These are phyloP conservation scores for Angomonas desouzai DNA, from an alignment of 208 protist species.

Conservation along the genomic window DNA sequence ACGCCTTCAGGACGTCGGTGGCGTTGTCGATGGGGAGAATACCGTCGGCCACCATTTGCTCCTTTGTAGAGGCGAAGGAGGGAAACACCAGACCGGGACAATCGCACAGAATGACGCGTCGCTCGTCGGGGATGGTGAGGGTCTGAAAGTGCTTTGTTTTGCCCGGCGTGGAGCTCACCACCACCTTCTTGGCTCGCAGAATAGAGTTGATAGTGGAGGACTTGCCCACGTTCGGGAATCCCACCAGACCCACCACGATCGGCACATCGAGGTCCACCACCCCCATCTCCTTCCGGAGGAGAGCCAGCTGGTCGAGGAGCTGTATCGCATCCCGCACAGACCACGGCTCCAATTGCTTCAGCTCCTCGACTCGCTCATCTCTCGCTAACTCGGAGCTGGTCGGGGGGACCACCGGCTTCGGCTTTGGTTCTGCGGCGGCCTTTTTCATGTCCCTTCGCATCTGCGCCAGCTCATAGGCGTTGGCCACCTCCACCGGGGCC, in stretches of 20 bases:
- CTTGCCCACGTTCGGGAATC: conserved; percentile 99
- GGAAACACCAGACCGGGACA: conserved; percentile 98
- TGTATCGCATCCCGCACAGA: conserved; percentile 64
- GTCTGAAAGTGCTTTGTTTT: conserved; percentile 99
- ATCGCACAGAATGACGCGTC: conserved; percentile 93
- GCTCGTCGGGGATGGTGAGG: conserved; percentile 88
- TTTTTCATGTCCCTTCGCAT: conserved; percentile 39
- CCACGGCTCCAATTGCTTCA: conserved; percentile 34
- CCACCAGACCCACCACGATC: conserved; percentile 93
- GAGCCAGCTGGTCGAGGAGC: conserved; percentile 73
- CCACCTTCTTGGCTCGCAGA: conserved; percentile 92
- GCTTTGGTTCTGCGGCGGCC: conserved; percentile 33
- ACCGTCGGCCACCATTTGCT: conserved; percentile 96
- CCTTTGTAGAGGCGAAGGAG: conserved; percentile 86
- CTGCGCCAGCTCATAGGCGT: conserved; percentile 69
- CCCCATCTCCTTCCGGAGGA: conserved; percentile 37
- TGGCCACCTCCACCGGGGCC: conserved; percentile 67
- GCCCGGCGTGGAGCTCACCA: conserved; percentile 95
- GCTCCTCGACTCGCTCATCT: conserved; percentile 33
- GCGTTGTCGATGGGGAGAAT: conserved; percentile 93
- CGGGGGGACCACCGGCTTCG: conserved; percentile 32
- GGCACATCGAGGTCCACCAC: conserved; percentile 39
- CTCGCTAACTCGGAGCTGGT: conserved; percentile 69
- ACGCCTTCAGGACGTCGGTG: conserved; percentile 64
- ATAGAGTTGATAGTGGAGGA: conserved; percentile 97